Percentiles rank a stretch among this genome's conserved stretches.
Conservation (phyloP, 1,139 yeast species). For the Taphrina wiesneri region DNA sequence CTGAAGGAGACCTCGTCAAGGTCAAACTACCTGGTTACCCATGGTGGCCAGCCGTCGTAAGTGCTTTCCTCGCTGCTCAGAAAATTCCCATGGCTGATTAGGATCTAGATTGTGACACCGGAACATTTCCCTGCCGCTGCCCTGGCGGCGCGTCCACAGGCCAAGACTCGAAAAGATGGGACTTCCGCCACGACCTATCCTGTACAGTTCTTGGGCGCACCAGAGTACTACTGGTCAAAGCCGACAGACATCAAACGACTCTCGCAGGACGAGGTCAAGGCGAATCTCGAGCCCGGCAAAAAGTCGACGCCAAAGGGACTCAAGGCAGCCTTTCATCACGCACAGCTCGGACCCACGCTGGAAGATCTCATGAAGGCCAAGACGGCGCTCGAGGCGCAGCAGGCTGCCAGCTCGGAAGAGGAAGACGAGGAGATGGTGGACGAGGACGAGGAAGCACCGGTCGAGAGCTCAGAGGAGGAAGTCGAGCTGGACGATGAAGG, state of each 20-base stretch:
- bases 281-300: constrained; percentile 5
- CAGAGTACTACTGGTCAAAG: constrained; percentile 29
- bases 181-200: constrained; percentile 16
- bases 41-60: constrained; percentile 36
- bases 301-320: constrained; percentile 25
- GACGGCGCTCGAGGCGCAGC: not conserved
- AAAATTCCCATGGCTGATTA: not conserved
- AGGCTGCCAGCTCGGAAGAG: not conserved
- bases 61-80: not conserved
- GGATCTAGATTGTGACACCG: constrained; percentile 18
- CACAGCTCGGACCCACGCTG: constrained; percentile 14
- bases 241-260: constrained; percentile 26
- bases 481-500: constrained; percentile 26
- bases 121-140: constrained; percentile 33
- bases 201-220: constrained; percentile 28
- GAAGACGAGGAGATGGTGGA: constrained; percentile 6
- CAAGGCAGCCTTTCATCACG: constrained; percentile 20
- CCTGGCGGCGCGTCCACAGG: constrained; percentile 13
- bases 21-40: constrained; percentile 35
- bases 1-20: constrained; percentile 28
- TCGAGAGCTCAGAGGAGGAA: constrained; percentile 20
- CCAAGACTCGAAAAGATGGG: constrained; percentile 31
- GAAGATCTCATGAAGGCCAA: constrained; percentile 22
- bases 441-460: constrained; percentile 6
- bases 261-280: constrained; percentile 16